A percentile compares a stretch with the other conserved stretches of the same genome.
Evolutionary conservation across 202 grass and related monocot species (phyloP).

Genomic region (Eragrostis tef): DNA sequence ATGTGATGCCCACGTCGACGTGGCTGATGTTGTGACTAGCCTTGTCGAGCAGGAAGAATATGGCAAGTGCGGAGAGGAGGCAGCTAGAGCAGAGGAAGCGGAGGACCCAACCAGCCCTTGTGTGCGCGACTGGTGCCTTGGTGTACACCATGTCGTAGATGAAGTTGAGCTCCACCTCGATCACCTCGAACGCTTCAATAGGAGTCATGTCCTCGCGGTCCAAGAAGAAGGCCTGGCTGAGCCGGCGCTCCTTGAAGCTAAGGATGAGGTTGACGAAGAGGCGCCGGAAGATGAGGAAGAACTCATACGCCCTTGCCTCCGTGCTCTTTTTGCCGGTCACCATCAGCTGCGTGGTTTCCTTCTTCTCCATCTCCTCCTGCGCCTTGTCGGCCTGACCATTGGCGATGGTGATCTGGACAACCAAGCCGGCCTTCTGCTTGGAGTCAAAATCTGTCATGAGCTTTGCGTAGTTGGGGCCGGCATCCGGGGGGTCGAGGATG

Average conservation of each 20-base stretch:
- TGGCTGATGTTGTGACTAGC: neutral
- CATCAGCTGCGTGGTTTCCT: neutral
- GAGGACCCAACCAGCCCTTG: neutral
- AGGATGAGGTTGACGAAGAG: constrained; percentile 59
- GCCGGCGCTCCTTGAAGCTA: constrained; percentile 47
- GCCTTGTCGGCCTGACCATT: neutral
- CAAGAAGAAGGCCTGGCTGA: constrained; percentile 51
- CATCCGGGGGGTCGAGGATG: constrained; percentile 39
- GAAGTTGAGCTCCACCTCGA: constrained; percentile 64
- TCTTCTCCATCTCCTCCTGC: neutral
- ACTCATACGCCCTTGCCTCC: constrained; percentile 1
- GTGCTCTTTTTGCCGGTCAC: neutral
- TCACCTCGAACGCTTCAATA: constrained; percentile 35
- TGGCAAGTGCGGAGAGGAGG: neutral
- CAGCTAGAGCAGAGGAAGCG: constrained; percentile 28
- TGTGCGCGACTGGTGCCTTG: constrained; percentile 30
- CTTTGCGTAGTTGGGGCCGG: constrained; percentile 58
- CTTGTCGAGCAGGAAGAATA: constrained; percentile 42
- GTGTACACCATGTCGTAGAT: constrained; percentile 63
- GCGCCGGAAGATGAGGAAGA: constrained; percentile 41
- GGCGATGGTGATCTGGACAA: constrained; percentile 27
- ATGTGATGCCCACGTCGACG: constrained; percentile 52
- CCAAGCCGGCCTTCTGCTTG: constrained; percentile 43
- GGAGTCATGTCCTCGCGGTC: accelerated
- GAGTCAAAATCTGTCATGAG: constrained; percentile 53